A percentile compares a stretch with the other conserved stretches of the same genome.
Conservation (phyloP, 2,329 filamentous ascomycete species). For the Harringtonia lauricola region DNA sequence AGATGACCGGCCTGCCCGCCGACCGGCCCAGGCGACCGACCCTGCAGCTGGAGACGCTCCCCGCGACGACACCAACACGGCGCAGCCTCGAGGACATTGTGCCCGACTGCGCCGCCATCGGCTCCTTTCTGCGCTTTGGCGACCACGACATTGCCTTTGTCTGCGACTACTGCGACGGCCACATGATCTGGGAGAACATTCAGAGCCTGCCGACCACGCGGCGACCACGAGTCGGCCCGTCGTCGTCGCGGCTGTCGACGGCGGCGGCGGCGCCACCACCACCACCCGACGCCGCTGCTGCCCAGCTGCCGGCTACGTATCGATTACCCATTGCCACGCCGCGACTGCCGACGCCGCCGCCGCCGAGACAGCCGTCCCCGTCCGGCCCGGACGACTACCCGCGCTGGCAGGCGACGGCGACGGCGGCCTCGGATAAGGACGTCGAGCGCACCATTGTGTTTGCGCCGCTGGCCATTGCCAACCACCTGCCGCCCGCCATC, state of each 20-base stretch:
- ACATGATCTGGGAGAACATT: slow-evolving; percentile 47
- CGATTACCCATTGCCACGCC: neutral
- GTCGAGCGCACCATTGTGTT: slow-evolving; percentile 40
- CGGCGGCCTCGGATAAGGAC: slow-evolving; percentile 25
- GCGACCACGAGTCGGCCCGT: slow-evolving; percentile 6
- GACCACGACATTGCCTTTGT: slow-evolving; percentile 44
- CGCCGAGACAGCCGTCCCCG: slow-evolving; percentile 8
- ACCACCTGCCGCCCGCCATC: slow-evolving; percentile 38
- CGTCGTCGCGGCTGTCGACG: slow-evolving; percentile 1
- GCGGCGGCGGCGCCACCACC: neutral
- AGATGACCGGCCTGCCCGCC: slow-evolving; percentile 5
- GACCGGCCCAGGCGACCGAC: too few relatives aligned
- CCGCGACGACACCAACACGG: neutral
- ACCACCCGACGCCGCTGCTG: slow-evolving; percentile 9
- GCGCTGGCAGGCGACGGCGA: slow-evolving; percentile 42
- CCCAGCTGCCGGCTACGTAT: neutral
- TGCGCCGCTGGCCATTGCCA: slow-evolving; percentile 45
- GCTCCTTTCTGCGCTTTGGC: slow-evolving; percentile 44
- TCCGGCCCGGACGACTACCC: slow-evolving; percentile 16
- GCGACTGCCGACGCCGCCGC: neutral
- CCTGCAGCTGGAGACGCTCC: too few relatives aligned
- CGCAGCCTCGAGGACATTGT: slow-evolving; percentile 34
- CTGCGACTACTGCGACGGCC: slow-evolving; percentile 52
- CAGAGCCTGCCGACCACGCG: slow-evolving; percentile 38
- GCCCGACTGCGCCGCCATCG: slow-evolving; percentile 37